These are phyloP conservation scores for Leishmania gerbilli DNA, from an alignment of 208 protist species.

Conservation along the genomic window DNA sequence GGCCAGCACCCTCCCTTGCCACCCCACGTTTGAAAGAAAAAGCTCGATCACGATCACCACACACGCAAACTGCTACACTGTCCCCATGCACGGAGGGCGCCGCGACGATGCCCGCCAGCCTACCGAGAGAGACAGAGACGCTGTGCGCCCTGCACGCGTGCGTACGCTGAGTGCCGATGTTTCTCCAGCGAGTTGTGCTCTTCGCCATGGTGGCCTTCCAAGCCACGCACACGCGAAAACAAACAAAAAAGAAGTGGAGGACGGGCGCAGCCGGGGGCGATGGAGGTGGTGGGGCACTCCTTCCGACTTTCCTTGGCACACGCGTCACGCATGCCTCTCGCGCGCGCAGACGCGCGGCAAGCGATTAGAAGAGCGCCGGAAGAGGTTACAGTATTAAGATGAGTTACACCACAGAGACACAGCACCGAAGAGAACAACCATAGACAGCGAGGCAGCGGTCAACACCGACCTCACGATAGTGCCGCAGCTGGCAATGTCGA, in stretches of 20 bases:
- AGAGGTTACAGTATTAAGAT: neutral
- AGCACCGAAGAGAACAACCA: neutral
- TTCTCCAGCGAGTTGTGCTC: too few relatives aligned
- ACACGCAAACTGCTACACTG: neutral
- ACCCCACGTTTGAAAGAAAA: neutral
- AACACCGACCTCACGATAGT: neutral
- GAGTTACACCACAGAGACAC: neutral
- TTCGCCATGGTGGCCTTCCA: too few relatives aligned
- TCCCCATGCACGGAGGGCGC: neutral
- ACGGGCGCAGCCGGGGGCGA: too few relatives aligned
- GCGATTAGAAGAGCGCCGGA: neutral
- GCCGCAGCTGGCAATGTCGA: neutral
- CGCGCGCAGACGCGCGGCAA: neutral
- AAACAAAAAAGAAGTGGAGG: too few relatives aligned
- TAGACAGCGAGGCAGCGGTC: neutral
- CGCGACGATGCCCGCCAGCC: neutral
- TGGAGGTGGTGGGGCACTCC: neutral
- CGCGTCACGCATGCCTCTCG: neutral
- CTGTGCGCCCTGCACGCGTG: neutral
- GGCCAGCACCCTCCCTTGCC: neutral
- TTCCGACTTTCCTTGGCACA: neutral
- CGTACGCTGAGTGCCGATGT: too few relatives aligned
- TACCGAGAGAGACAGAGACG: neutral
- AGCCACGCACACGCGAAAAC: neutral
- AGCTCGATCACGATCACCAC: neutral